Conservation (phyloP, 805 yeast genomes). For the Saccharomycopsis sp. region DNA sequence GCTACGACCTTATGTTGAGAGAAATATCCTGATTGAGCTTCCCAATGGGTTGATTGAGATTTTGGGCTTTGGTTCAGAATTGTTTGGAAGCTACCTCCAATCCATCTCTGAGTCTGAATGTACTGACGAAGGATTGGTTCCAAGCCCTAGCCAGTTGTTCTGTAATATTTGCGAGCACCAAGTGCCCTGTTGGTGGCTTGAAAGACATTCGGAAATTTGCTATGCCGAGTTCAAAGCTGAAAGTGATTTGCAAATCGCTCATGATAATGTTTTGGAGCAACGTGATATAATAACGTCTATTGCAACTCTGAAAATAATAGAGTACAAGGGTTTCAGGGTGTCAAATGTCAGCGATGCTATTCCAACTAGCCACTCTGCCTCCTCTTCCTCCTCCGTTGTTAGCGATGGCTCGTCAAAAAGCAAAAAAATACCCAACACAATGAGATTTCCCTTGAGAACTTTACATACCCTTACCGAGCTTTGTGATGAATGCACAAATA, state of each 20-base stretch:
- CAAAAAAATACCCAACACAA: conserved; percentile 6
- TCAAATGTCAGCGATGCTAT: conserved; percentile 25
- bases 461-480: conserved; percentile 49
- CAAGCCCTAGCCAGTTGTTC: conserved; percentile 72
- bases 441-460: conserved; percentile 55
- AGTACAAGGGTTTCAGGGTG: conserved; percentile 52
- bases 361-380: not conserved
- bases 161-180: conserved; percentile 89
- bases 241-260: conserved; percentile 63
- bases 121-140: conserved; percentile 54
- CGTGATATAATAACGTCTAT: conserved; percentile 39
- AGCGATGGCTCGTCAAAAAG: no score
- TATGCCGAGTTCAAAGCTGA: conserved; percentile 75
- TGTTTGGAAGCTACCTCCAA: conserved; percentile 66
- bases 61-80: conserved; percentile 82
- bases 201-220: conserved; percentile 82
- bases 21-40: conserved; percentile 45
- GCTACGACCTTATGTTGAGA: conserved; percentile 62
- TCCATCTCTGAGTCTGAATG: conserved; percentile 55
- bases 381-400: no score
- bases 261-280: conserved; percentile 72
- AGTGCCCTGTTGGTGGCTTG: conserved; percentile 96
- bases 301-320: conserved; percentile 26
- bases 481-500: conserved; percentile 64
- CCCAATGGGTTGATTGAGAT: conserved; percentile 63